Evolutionary conservation across 129 eudicot species (phyloP).

Genomic region (Pseudognaphalium luteoalbum): DNA sequence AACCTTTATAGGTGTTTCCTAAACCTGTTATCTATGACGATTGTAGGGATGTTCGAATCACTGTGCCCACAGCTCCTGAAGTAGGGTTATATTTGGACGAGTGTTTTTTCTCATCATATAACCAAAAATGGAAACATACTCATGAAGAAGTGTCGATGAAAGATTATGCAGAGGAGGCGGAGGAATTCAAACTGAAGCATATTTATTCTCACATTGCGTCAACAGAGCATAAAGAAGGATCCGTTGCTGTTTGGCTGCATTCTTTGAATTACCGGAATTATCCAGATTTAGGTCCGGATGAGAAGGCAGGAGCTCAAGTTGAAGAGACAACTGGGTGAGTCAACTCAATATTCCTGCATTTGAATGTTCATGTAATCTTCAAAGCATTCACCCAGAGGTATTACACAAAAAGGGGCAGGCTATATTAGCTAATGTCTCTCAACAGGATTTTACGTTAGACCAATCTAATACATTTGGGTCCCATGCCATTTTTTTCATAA

Average conservation of each 20-base stretch:
- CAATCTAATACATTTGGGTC: not conserved
- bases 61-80: conserved; percentile 94
- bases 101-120: conserved; percentile 85
- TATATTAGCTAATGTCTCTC: too few relatives aligned
- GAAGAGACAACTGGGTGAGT: conserved; percentile 37
- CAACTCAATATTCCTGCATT: not conserved
- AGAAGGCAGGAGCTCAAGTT: conserved; percentile 13
- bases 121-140: conserved; percentile 65
- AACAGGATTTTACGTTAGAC: not conserved
- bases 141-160: conserved; percentile 91
- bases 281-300: conserved; percentile 48
- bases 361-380: not conserved
- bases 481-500: not conserved
- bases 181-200: conserved; percentile 74
- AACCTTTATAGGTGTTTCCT: not conserved
- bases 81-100: conserved; percentile 91
- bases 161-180: conserved; percentile 70
- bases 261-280: conserved; percentile 77
- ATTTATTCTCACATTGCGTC: conserved; percentile 84
- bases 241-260: conserved; percentile 79
- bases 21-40: conserved; percentile 7
- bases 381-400: too few relatives aligned
- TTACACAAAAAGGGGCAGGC: too few relatives aligned
- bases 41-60: conserved; percentile 65
- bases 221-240: conserved; percentile 83